Evolutionary conservation across 768 basidiomycete genomes (phyloP), one percentile per base, ranked within the genome.

Genomic region (Pholiota molesta): DNA sequence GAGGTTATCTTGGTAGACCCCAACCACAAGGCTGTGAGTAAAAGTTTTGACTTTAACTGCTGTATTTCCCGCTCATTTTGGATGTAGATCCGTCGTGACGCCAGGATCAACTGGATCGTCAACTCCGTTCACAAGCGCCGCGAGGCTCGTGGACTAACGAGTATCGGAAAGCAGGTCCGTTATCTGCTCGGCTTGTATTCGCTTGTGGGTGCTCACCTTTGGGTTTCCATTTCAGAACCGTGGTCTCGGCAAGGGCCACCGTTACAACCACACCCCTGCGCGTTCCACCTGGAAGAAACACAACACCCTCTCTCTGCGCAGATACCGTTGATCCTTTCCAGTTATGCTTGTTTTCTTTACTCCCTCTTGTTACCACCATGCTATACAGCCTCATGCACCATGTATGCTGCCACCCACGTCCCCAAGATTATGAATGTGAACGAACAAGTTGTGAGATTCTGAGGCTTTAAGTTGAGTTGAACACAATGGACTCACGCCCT

Each of bases 1-100:
- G 97, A 99, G 77, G 94, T 99, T 72, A 99, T 99, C 75, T 87
- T 97, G 67, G 96, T 99, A 62, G 97, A 99, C 73, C 95, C 95
- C 62, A 89, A 75, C 74, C 94, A 97, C 83, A 96, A 95, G 75
- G 94, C 92, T 71, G 94, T 95, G 74, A 71, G 94, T 79, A 45
- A 14, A 19, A 61, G 28, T 57, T 57, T 14, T 63, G 44, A 17
- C 17, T 44, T 4, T 2, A 33, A 23, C n/a, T 77, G 5, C 19
- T 47, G 33, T 42, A 23, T 23, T 47, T 49, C 39, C 59, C n/a
- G 37, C 59, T 26, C 19, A 29, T 33, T 14, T 54, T 37, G 49
- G 1, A 60, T 60, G 35, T 67, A 92, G 89, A 90, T 99, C 79
- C 94, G 95, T 66, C 93, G 96, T 66, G 96, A 99, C 76, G 82